A percentile compares a stretch with the other conserved stretches of the same genome.
These are phyloP conservation scores for Coffea humblotiana DNA, from an alignment of 305 asterid species.

Conservation along the genomic window DNA sequence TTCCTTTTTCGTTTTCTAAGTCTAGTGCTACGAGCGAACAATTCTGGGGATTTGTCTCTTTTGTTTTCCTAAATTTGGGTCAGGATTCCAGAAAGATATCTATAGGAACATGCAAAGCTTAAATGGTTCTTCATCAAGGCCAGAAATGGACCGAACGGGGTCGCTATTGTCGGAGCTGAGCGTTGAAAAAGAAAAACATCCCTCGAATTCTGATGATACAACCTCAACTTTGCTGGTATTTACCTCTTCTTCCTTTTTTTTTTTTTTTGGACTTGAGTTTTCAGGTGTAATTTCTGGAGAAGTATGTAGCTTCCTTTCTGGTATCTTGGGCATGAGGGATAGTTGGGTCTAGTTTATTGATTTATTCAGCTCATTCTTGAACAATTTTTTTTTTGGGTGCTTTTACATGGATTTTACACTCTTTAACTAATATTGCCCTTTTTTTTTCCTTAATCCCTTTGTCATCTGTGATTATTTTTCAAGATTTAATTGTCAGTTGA, in stretches of 20 bases:
- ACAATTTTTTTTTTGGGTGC: too few relatives aligned
- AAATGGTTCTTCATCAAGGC: slow-evolving; percentile 23
- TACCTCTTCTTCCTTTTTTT: not conserved
- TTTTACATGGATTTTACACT: not conserved
- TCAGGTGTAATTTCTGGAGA: not conserved
- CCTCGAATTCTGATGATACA: slow-evolving; percentile 22
- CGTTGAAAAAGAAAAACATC: slow-evolving; percentile 14
- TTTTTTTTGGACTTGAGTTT: not conserved
- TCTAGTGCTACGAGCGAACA: not conserved
- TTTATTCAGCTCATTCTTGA: not conserved
- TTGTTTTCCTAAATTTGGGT: slow-evolving; percentile 6
- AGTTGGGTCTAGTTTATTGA: not conserved
- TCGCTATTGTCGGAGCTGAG: slow-evolving; percentile 12
- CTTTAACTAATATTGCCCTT: not conserved
- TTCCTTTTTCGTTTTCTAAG: not conserved
- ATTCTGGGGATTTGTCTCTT: not conserved
- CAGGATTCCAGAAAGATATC: not conserved
- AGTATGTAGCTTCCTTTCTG: not conserved
- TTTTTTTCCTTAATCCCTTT: not conserved
- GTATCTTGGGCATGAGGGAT: not conserved
- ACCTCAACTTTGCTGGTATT: slow-evolving; percentile 44
- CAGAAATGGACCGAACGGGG: slow-evolving; percentile 15
- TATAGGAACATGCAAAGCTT: slow-evolving; percentile 21
- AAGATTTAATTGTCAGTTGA: not conserved
- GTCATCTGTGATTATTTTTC: not conserved